Conservation (phyloP, 768 basidiomycete genomes). For the Thelephora ganbajun region DNA sequence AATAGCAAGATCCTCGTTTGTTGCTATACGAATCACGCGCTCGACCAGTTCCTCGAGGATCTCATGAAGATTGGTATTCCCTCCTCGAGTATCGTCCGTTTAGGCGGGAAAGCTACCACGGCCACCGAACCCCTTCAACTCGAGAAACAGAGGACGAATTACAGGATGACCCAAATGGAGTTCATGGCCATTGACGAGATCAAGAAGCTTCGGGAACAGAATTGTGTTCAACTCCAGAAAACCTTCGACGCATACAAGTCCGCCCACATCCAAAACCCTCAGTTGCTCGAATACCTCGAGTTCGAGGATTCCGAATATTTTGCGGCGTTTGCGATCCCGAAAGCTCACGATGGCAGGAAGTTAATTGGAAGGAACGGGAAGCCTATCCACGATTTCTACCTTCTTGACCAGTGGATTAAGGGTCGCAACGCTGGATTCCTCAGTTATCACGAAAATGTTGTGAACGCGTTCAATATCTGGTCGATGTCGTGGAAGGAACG, state of each 20-base stretch:
- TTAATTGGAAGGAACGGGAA: constrained; percentile 26
- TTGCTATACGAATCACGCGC: constrained; percentile 64
- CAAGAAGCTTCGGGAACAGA: constrained; percentile 12
- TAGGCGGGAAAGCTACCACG: constrained; percentile 40
- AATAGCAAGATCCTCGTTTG: constrained; percentile 45
- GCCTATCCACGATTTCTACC: constrained; percentile 22
- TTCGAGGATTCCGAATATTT: constrained; percentile 34
- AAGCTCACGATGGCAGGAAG: constrained; percentile 29
- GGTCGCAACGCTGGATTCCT: constrained; percentile 34
- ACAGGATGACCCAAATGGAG: constrained; percentile 18
- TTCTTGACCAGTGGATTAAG: constrained; percentile 32
- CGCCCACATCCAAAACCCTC: constrained; percentile 10
- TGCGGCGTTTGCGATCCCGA: constrained; percentile 31
- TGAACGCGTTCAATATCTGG: constrained; percentile 22
- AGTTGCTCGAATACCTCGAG: constrained; percentile 33
- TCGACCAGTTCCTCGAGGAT: constrained; percentile 56
- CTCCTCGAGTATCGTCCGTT: constrained; percentile 31
- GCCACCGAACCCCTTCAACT: constrained; percentile 33
- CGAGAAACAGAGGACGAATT: constrained; percentile 20
- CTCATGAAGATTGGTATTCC: constrained; percentile 49
- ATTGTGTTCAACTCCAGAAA: constrained; percentile 12
- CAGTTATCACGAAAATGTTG: constrained; percentile 13
- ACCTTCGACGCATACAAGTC: constrained; percentile 17
- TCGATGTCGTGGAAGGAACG: constrained; percentile 18
- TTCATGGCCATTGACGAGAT: constrained; percentile 28